Conservation (phyloP, 1,284 basidiomycete genomes). For the Leucocoprinus gongylophorus region DNA sequence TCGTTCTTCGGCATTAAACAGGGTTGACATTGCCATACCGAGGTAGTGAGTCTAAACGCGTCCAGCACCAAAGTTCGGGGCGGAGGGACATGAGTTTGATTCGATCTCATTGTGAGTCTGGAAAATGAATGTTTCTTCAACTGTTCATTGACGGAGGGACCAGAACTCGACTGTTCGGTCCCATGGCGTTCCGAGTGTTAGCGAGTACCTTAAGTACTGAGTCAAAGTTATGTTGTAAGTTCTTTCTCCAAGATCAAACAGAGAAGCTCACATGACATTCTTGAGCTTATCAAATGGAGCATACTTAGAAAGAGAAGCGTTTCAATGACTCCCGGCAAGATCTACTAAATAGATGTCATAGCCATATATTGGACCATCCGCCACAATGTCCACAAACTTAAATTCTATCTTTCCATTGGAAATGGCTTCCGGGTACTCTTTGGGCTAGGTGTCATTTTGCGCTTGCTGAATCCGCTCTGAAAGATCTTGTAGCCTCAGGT, state of each 20-base stretch:
- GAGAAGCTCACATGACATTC: slow-evolving; percentile 16
- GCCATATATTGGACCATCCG: background rate
- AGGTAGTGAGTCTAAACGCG: slow-evolving; percentile 21
- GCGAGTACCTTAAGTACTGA: background rate
- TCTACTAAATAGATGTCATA: background rate
- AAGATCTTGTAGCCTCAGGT: slow-evolving; percentile 40
- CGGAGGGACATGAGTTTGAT: slow-evolving; percentile 21
- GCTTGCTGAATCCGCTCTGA: slow-evolving; percentile 32
- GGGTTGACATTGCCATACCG: slow-evolving; percentile 22
- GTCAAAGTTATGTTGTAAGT: background rate
- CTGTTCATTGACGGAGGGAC: background rate
- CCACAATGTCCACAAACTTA: slow-evolving; percentile 8
- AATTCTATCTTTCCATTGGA: slow-evolving; percentile 31
- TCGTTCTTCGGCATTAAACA: slow-evolving; percentile 20
- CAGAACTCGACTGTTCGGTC: background rate
- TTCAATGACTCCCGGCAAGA: background rate
- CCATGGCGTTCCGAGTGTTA: background rate
- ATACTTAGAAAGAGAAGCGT: background rate
- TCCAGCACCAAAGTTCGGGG: slow-evolving; percentile 22
- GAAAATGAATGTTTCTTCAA: background rate
- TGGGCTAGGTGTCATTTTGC: slow-evolving; percentile 28
- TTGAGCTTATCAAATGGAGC: slow-evolving; percentile 12
- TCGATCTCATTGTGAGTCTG: background rate
- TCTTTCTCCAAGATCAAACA: background rate
- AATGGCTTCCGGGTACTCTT: slow-evolving; percentile 29